phyloP scores from a whole-genome alignment of 148 eudicot genomes.

The Euryodendron excelsum region DNA sequence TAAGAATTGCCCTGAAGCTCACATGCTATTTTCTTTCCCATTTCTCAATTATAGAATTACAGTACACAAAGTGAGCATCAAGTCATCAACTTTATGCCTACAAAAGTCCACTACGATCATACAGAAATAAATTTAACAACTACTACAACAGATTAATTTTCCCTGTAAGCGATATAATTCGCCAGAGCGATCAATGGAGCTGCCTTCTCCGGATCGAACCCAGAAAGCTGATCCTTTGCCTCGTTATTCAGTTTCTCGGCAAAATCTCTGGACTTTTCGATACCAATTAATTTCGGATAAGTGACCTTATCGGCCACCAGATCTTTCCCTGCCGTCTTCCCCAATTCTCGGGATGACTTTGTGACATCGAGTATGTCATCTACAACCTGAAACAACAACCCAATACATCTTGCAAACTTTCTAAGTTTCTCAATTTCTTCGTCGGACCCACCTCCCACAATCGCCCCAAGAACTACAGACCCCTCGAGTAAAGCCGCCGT shows the following conservation, averaged over 20 bases:
- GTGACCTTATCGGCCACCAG: slow-evolving; percentile 66
- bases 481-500: slow-evolving; percentile 64
- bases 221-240: slow-evolving; percentile 47
- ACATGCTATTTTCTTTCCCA: neutral
- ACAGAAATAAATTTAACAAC: neutral
- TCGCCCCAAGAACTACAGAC: slow-evolving; percentile 61
- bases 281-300: slow-evolving; percentile 62
- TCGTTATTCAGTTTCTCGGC: slow-evolving; percentile 53
- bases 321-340: slow-evolving; percentile 77
- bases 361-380: slow-evolving; percentile 78
- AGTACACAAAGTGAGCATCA: neutral
- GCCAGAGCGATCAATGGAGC: slow-evolving; percentile 66
- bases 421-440: slow-evolving; percentile 57
- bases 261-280: slow-evolving; percentile 60
- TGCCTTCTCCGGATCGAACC: slow-evolving; percentile 51
- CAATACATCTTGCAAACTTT: slow-evolving; percentile 57
- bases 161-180: slow-evolving; percentile 63
- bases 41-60: neutral
- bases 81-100: neutral
- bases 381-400: slow-evolving; percentile 69
- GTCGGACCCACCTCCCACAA: slow-evolving; percentile 54
- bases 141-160: slow-evolving; percentile 25
- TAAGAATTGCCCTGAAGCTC: neutral
- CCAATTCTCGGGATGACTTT: slow-evolving; percentile 58
- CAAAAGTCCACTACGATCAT: neutral